phyloP scores from a whole-genome alignment of 2,329 filamentous ascomycete species.

The Hypoxylon sp. region DNA sequence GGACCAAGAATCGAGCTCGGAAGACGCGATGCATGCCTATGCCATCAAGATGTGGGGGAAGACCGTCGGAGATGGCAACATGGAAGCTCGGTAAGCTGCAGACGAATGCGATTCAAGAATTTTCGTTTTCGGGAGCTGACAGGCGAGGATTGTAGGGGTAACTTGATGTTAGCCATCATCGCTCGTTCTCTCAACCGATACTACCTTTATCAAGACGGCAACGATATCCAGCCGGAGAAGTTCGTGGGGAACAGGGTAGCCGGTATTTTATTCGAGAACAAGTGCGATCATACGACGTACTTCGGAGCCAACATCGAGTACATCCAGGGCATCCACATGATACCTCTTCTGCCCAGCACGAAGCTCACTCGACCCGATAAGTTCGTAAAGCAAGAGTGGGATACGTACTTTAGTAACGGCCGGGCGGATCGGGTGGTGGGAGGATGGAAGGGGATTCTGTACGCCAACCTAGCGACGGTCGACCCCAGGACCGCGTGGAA shows the following conservation, averaged over 20 bases:
- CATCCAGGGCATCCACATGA: conserved; percentile 77
- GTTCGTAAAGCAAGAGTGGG: conserved; percentile 87
- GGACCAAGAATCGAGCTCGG: conserved; percentile 86
- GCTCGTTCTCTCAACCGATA: conserved; percentile 77
- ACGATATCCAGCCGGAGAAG: conserved; percentile 73
- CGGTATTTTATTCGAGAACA: conserved; percentile 88
- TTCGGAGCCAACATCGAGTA: conserved; percentile 79
- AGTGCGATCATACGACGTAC: conserved; percentile 91
- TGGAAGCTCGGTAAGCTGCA: conserved; percentile 74
- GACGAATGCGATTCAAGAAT: neutral
- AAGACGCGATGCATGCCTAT: conserved; percentile 88
- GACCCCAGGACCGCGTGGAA: conserved; percentile 73
- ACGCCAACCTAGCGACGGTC: conserved; percentile 80
- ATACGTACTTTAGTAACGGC: conserved; percentile 74
- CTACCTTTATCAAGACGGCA: conserved; percentile 79
- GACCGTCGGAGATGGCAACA: conserved; percentile 75
- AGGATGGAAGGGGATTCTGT: conserved; percentile 87
- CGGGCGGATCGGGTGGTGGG: conserved; percentile 71
- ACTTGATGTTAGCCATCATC: conserved; percentile 83
- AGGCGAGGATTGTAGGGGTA: conserved; percentile 58
- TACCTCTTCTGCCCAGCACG: conserved; percentile 69
- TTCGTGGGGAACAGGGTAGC: conserved; percentile 82
- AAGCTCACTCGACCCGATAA: conserved; percentile 69
- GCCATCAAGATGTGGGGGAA: conserved; percentile 94
- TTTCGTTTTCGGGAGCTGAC: conserved; percentile 5